A percentile compares a stretch with the other conserved stretches of the same genome.
Evolutionary conservation across 495 filamentous ascomycete genomes (phyloP).

Genomic region (Opeltia flavorubescens): DNA sequence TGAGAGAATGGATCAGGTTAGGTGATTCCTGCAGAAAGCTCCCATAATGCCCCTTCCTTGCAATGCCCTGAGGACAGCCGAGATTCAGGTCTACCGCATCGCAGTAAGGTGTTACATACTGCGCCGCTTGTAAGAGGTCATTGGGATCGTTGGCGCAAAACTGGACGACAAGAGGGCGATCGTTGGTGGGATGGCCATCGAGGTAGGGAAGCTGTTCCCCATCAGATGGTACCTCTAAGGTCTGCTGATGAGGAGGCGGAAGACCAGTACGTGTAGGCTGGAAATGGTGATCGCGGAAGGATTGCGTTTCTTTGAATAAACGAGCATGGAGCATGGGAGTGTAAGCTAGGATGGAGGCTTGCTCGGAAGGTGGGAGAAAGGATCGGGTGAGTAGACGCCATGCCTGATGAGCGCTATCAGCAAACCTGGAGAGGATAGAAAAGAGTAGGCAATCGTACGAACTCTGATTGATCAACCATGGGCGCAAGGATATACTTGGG

Average conservation of each 20-base stretch:
- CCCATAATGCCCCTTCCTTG: slow-evolving; percentile 77
- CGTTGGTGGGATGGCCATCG: slow-evolving; percentile 70
- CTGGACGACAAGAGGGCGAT: slow-evolving; percentile 87
- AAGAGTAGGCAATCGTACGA: slow-evolving; percentile 42
- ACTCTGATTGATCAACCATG: slow-evolving; percentile 98
- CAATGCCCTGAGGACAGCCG: slow-evolving; percentile 96
- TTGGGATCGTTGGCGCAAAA: slow-evolving; percentile 89
- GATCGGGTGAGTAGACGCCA: slow-evolving; percentile 92
- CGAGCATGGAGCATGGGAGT: slow-evolving; percentile 92
- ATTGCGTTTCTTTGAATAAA: slow-evolving; percentile 58
- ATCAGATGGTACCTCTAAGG: slow-evolving; percentile 13
- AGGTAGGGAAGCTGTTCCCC: slow-evolving; percentile 34
- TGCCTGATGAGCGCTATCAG: slow-evolving; percentile 40
- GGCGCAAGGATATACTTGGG: slow-evolving; percentile 84
- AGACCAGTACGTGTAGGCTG: slow-evolving; percentile 1
- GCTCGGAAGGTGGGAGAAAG: slow-evolving; percentile 54
- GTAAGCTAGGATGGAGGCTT: slow-evolving; percentile 57
- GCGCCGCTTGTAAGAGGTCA: slow-evolving; percentile 61
- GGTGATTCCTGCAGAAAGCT: slow-evolving; percentile 92
- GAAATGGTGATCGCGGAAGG: slow-evolving; percentile 46
- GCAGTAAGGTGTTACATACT: slow-evolving; percentile 64
- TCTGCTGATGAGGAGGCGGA: neutral
- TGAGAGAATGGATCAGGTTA: slow-evolving; percentile 62
- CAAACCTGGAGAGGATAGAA: neutral
- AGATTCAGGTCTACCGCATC: slow-evolving; percentile 95